These are phyloP conservation scores for Saturnispora kantuleensis DNA, from an alignment of 805 yeast species.

Conservation along the genomic window DNA sequence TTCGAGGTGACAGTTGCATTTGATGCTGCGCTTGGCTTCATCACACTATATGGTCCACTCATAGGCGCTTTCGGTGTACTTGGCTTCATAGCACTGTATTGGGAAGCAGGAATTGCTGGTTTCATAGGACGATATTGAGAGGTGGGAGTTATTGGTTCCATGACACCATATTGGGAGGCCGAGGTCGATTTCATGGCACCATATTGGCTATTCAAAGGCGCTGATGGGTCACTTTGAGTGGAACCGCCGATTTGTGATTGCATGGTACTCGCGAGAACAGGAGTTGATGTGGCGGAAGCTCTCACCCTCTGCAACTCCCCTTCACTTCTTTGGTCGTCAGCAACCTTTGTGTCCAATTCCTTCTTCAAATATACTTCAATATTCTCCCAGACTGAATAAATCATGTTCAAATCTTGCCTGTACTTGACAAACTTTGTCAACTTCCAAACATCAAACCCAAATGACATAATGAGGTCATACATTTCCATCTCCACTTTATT, in stretches of 20 bases:
- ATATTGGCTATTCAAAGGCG: no score
- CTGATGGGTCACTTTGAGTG: no score
- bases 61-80: not conserved
- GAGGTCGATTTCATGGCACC: no score
- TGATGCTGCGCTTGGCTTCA: no score
- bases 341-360: conserved; percentile 4
- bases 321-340: not conserved
- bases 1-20: no score
- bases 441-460: conserved; percentile 30
- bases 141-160: not conserved
- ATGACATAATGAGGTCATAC: conserved; percentile 22
- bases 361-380: conserved; percentile 12
- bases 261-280: not conserved
- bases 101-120: not conserved
- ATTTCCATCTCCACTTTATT: conserved; percentile 19
- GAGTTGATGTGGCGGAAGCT: not conserved
- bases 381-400: conserved; percentile 11
- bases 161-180: no score
- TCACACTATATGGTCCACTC: no score
- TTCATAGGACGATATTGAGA: not conserved
- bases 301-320: not conserved
- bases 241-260: no score
- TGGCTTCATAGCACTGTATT: conserved; percentile 3
- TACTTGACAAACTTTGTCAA: conserved; percentile 19
- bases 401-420: conserved; percentile 16